Evolutionary conservation across 495 filamentous ascomycete genomes (phyloP), one percentile per base, ranked within the genome.

Genomic region (Trichoderma erinaceum): DNA sequence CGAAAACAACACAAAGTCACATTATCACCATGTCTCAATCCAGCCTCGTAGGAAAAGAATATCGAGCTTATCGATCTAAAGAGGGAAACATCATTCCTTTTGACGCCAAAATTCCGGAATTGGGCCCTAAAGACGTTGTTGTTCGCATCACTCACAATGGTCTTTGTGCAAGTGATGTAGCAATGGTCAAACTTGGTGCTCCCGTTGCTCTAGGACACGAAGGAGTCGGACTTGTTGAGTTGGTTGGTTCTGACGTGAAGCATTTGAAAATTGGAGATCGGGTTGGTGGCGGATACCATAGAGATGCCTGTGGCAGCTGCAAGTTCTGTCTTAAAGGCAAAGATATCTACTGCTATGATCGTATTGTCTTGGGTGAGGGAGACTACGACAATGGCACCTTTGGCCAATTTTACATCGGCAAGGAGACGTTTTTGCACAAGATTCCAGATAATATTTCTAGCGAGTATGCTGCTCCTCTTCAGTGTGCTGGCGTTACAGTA

Each of bases 401-500:
- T 21, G 23, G 44, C 27, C 68, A 72, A 23, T 72, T 69, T 70
- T 67, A 66, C 48, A 44, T 78, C 67, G 71, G 75, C 32, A 70
- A 71, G 41, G 75, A 78, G 46, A 74, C 74, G 4, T 77, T 75
- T 63, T 63, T 81, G 41, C 77, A 79, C 71, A 52, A 65, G 43
- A 82, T 83, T 68, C 82, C 81, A 6, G 79, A 81, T 27, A 70
- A 66, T 41, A 66, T 84, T 64, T 69, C 67, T 52, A 74, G 74
- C 66, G 73, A 72, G 70, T 75, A 79, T 21, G 84, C 85, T 0
- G 85, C 83, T 1, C 85, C 86, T 3, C 72, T 87, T 68, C 81
- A 84, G 75, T 88, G 86, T 71, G 86, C 82, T 38, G 86, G 86
- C 44, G 82, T 81, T 0, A 88, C 86, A 2, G 84, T 87, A 15